Evolutionary conservation across 495 filamentous ascomycete genomes (phyloP), one percentile per base, ranked within the genome.

Genomic region (Hypoxylon fragiforme): DNA sequence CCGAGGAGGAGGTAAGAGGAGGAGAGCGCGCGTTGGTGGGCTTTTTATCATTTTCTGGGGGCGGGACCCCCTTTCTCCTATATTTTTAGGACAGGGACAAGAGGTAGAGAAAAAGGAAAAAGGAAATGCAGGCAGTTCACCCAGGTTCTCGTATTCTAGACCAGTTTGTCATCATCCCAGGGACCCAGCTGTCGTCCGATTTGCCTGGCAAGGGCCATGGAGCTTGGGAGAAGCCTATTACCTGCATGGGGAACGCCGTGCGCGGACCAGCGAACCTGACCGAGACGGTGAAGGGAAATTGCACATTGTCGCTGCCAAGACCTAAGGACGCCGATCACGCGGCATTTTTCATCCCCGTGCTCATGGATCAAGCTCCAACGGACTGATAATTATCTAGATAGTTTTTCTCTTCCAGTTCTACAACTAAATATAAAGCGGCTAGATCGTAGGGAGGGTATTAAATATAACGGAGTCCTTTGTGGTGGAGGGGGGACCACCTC

Each of bases 231-330:
- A 19, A 34, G 20, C 37, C 40, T 46, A 40, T 57, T 50, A 21
- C 35, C 21, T 43, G 38, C 49, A 48, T 47, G 34, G 40, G 45
- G 22, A 21, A 20, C 30, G 30, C 9, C 37, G 20, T 1, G 19
- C 16, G 55, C 45, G 48, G 55, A 35, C 48, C 48, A 42, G 38
- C 43, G 43, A 59, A 22, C 49, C 55, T 20, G 21, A 44, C 37
- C 31, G 43, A 22, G 16, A 49, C 24, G 50, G 40, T 42, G 15
- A 41, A 24, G 34, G 57, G 57, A 60, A 60, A 60, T 60, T 60
- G 39, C 50, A n/a, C 20, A 44, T 43, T 16, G 4, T 34, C 50
- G 54, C 48, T 50, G 38, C 56, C 56, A 60, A 50, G 50, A n/a
- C n/a, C n/a, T n/a, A n/a, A n/a, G n/a, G n/a, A n/a, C n/a, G n/a